Percentiles rank a stretch among this genome's conserved stretches.
These are phyloP conservation scores for Sphagnum fallax DNA, from an alignment of 228 moss, liverwort and hornwort species.

Conservation along the genomic window DNA sequence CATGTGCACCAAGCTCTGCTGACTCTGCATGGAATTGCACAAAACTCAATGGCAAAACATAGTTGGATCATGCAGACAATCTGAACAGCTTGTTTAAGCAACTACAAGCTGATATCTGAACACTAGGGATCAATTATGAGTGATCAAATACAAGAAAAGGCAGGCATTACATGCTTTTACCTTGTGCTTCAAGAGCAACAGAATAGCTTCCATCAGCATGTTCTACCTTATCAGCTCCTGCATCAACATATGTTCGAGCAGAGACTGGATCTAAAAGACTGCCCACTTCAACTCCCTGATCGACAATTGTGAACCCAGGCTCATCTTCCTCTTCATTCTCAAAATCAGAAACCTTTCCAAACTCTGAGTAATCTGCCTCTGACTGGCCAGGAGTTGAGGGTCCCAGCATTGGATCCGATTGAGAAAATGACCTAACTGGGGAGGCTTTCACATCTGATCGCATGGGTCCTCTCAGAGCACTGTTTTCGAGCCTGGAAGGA, in stretches of 20 bases:
- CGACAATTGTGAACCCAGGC: conserved; percentile 77
- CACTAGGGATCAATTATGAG: no score
- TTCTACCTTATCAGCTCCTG: neutral
- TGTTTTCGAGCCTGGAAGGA: conserved; percentile 9
- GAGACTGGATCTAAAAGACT: conserved; percentile 39
- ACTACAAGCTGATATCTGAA: no score
- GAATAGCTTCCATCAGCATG: neutral
- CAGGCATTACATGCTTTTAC: no score
- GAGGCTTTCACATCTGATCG: conserved; percentile 2
- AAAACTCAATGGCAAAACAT: no score
- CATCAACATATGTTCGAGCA: neutral
- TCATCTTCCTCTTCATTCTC: conserved; percentile 24
- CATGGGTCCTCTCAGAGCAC: neutral
- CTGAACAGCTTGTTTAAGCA: no score
- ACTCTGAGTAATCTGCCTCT: conserved; percentile 24
- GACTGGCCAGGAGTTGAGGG: conserved; percentile 22
- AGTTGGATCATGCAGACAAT: no score
- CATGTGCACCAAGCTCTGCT: neutral
- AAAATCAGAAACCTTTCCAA: conserved; percentile 6
- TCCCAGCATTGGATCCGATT: conserved; percentile 16
- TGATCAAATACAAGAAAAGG: no score
- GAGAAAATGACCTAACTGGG: conserved; percentile 8
- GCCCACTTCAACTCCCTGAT: conserved; percentile 85
- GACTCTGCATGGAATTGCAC: no score
- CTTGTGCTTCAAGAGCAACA: no score